phyloP scores from a whole-genome alignment of 2,329 filamentous ascomycete genomes.

The Gaeumannomyces sp. region DNA sequence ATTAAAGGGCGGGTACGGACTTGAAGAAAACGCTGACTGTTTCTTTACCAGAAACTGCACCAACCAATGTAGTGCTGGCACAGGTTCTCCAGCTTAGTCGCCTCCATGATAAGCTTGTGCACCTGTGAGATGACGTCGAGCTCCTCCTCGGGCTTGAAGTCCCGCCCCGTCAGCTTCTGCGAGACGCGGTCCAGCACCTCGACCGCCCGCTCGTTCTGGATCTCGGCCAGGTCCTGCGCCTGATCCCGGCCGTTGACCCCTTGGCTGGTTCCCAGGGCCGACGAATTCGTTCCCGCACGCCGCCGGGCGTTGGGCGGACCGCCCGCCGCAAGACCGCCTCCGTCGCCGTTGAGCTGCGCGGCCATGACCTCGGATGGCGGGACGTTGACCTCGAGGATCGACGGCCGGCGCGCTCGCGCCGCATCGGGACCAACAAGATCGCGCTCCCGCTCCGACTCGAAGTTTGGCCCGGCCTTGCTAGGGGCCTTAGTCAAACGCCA shows the following conservation, averaged over 20 bases:
- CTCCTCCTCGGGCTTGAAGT: constrained; percentile 84
- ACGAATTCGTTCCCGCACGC: constrained; percentile 56
- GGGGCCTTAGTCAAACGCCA: constrained; percentile 75
- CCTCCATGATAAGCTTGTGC: constrained; percentile 88
- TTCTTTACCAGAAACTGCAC: constrained; percentile 88
- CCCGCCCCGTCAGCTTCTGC: constrained; percentile 89
- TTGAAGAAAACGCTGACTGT: no score
- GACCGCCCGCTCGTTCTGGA: constrained; percentile 86
- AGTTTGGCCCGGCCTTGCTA: constrained; percentile 61
- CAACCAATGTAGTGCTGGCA: constrained; percentile 99
- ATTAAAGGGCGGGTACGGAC: no score
- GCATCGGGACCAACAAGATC: constrained; percentile 39
- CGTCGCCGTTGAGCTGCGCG: constrained; percentile 22
- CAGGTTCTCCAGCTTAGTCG: constrained; percentile 92
- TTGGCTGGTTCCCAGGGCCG: constrained; percentile 30
- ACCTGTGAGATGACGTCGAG: constrained; percentile 83
- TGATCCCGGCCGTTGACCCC: constrained; percentile 26
- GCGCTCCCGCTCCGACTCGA: constrained; percentile 53
- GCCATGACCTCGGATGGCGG: constrained; percentile 54
- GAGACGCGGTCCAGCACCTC: constrained; percentile 88
- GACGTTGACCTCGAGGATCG: constrained; percentile 60
- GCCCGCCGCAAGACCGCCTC: constrained; percentile 29
- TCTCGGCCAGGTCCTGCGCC: constrained; percentile 53
- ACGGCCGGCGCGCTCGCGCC: constrained; percentile 56
- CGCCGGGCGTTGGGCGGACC: constrained; percentile 40